Conservation (phyloP, 1,139 yeast genomes). For the Taiozyma sp. region DNA sequence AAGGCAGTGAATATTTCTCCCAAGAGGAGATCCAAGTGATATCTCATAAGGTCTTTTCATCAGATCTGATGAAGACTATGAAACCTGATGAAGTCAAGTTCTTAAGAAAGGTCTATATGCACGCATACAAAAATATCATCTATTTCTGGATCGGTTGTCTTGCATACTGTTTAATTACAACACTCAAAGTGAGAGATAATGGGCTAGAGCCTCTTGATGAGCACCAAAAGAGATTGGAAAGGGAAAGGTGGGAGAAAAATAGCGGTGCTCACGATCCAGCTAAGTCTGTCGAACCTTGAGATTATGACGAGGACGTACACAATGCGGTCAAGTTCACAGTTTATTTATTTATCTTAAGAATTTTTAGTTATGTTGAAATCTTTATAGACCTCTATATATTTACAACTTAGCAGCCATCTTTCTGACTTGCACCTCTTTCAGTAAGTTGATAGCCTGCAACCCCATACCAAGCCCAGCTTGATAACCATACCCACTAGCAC, state of each 20-base stretch:
- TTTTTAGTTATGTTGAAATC: not conserved
- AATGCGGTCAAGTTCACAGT: not conserved
- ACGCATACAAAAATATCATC: constrained; percentile 1
- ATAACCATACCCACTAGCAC: constrained; percentile 76
- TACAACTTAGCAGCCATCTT: constrained; percentile 7
- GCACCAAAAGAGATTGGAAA: not conserved
- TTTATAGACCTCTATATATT: not conserved
- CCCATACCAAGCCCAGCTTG: constrained; percentile 73
- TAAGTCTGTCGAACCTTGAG: not conserved
- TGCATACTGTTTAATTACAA: constrained; percentile 1
- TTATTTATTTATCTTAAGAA: not conserved
- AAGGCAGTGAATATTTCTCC: not conserved
- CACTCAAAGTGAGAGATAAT: constrained; percentile 1
- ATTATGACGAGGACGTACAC: no score
- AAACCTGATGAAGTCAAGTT: constrained; percentile 16
- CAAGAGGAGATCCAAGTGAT: constrained; percentile 13
- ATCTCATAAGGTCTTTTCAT: not conserved
- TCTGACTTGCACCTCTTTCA: constrained; percentile 10
- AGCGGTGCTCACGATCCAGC: not conserved
- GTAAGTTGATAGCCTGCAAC: constrained; percentile 34
- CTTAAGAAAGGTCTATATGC: constrained; percentile 3
- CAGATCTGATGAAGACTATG: constrained; percentile 3
- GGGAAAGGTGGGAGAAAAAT: not conserved
- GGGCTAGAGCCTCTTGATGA: constrained; percentile 6
- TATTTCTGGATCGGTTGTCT: constrained; percentile 4